These are phyloP conservation scores for Trametes sp. DNA, from an alignment of 1,284 basidiomycete species.

Conservation along the genomic window DNA sequence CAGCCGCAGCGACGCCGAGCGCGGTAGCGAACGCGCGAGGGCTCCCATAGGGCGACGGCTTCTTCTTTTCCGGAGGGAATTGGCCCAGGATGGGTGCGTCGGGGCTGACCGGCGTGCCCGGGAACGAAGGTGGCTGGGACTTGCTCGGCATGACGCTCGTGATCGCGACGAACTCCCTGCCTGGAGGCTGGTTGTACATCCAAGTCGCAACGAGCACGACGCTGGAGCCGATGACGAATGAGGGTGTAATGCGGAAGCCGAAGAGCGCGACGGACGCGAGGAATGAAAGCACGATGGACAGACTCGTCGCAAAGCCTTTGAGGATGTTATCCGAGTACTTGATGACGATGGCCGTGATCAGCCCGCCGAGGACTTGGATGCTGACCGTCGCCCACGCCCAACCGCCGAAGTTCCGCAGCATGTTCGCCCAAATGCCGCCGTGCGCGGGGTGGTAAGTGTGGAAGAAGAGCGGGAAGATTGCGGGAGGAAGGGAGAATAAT, in stretches of 20 bases:
- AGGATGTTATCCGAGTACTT: slow-evolving; percentile 92
- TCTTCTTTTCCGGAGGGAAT: slow-evolving; percentile 53
- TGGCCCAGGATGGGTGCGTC: slow-evolving; percentile 67
- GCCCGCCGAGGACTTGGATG: slow-evolving; percentile 91
- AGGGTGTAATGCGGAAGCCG: slow-evolving; percentile 85
- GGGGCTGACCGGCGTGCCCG: slow-evolving; percentile 58
- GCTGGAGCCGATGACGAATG: slow-evolving; percentile 85
- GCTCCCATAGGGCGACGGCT: slow-evolving; percentile 58
- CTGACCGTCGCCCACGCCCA: slow-evolving; percentile 96
- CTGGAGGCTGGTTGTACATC: slow-evolving; percentile 80
- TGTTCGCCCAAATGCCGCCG: slow-evolving; percentile 27
- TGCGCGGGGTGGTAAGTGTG: slow-evolving; percentile 39
- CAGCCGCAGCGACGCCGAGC: slow-evolving; percentile 48
- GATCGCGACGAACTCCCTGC: slow-evolving; percentile 52
- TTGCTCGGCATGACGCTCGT: slow-evolving; percentile 49
- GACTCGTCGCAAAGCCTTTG: slow-evolving; percentile 95
- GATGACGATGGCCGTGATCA: slow-evolving; percentile 90
- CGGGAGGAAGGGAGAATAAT: slow-evolving; percentile 92
- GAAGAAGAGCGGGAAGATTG: slow-evolving; percentile 84
- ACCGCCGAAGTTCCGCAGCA: slow-evolving; percentile 71
- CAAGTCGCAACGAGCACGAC: slow-evolving; percentile 90
- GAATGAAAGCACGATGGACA: slow-evolving; percentile 94
- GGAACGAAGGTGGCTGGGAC: slow-evolving; percentile 46
- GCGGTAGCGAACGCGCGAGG: slow-evolving; percentile 56
- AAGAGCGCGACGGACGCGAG: slow-evolving; percentile 91